Evolutionary conservation across 306 rosid genomes (phyloP).

Genomic region (Pachyrhizus erosus): DNA sequence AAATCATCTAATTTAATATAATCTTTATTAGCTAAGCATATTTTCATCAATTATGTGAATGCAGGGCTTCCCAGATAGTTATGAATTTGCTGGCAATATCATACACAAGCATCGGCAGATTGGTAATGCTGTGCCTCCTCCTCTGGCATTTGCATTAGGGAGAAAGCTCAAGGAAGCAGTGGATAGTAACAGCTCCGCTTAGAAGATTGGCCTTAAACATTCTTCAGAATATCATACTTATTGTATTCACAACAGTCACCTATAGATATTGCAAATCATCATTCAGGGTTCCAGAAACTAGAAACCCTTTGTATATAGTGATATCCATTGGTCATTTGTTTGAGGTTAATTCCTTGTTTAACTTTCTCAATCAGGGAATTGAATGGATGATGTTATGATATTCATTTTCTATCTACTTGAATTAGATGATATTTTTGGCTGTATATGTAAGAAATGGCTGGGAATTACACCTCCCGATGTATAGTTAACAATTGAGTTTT

Average conservation of each 20-base stretch:
- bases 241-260: neutral
- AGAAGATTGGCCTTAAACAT: conserved; percentile 8
- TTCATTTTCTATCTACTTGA: conserved; percentile 1
- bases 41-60: conserved; percentile 32
- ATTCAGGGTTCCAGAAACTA: conserved; percentile 1
- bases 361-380: neutral
- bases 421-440: neutral
- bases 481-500: too few species aligned
- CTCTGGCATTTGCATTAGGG: conserved; percentile 87
- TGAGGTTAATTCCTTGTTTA: neutral
- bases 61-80: conserved; percentile 91
- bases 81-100: conserved; percentile 73
- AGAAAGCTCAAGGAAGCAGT: conserved; percentile 82
- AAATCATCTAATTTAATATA: conserved; percentile 10
- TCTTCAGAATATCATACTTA: neutral
- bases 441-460: neutral
- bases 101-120: conserved; percentile 92
- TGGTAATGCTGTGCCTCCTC: conserved; percentile 99
- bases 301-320: conserved; percentile 32
- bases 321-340: conserved; percentile 7
- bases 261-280: conserved; percentile 16
- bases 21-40: neutral
- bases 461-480: neutral
- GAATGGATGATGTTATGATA: neutral
- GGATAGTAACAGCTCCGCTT: conserved; percentile 47